Evolutionary conservation across 1,284 basidiomycete species (phyloP), one percentile per base, ranked within the genome.

Genomic region (Testicularia cyperi): DNA sequence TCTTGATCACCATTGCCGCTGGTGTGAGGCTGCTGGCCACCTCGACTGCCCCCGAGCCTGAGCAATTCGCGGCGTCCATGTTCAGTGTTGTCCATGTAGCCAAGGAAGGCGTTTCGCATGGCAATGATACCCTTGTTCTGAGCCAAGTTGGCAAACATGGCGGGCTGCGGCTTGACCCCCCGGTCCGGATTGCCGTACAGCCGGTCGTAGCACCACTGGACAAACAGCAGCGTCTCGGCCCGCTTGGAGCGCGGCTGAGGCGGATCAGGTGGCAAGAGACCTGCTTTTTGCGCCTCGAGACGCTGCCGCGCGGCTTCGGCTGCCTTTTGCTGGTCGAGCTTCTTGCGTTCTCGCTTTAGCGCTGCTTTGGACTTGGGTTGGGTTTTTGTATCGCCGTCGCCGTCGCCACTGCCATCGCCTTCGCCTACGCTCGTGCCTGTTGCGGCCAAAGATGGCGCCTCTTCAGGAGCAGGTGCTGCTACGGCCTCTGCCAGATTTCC

Each of bases 101-200:
- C 68, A 55, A 96, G 78, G 77, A 92, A 97, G 40, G 81, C 79
- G 63, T 95, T 87, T 26, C 94, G 80, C 1, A 86, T 87, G 12
- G 83, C 82, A 51, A 97, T 88, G 69, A 97, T 90, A 6, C 86
- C 92, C 77, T 85, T 84, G 10, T 87, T 86, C 53, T 85, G 82
- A 5, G 77, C 76, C 75, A 85, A 94, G 6, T 80, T 80, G 5
- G 80, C 80, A 69, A 95, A 97, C 48, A 83, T 79, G 2, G 49
- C 62, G 0, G 81, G 81, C 71, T 92, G 80, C 15, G 78, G 78
- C 65, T 81, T 78, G 58, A 95, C 87, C 80, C 88, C 85, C 1
- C 80, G 76, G 52, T 83, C 83, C 13, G 33, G 20, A 15, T 46
- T 56, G 24, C 72, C 74, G 35, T 70, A 72, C 4, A 76, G 35